Evolutionary conservation across 2,329 filamentous ascomycete species (phyloP).

Genomic region (Leptographium wingfieldii): DNA sequence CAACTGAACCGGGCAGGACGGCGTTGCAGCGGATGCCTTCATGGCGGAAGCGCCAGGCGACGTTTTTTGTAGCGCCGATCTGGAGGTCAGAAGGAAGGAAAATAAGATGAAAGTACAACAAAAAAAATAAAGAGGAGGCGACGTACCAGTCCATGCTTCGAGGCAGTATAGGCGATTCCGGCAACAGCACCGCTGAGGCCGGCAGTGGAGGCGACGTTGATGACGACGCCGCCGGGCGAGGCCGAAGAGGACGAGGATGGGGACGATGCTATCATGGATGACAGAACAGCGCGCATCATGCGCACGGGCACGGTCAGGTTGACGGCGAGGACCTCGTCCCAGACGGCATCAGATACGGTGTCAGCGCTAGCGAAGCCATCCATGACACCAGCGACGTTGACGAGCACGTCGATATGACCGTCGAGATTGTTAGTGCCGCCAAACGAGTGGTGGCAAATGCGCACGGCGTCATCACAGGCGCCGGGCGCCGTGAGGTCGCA

Average conservation of each 20-base stretch:
- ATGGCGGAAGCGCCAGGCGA: conserved; percentile 30
- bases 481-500: conserved; percentile 18
- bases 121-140: not conserved
- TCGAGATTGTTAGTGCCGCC: conserved; percentile 8
- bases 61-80: conserved; percentile 33
- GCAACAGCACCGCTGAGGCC: conserved; percentile 26
- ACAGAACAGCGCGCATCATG: conserved; percentile 31
- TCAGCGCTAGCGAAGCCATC: conserved; percentile 31
- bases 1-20: conserved; percentile 24
- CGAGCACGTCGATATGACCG: conserved; percentile 36
- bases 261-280: conserved; percentile 21
- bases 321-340: conserved; percentile 20
- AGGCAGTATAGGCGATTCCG: conserved; percentile 21
- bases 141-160: conserved; percentile 25
- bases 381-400: conserved; percentile 41
- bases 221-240: conserved; percentile 27
- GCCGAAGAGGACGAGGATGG: not conserved
- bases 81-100: conserved; percentile 4
- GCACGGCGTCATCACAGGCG: conserved; percentile 20
- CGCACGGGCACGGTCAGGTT: conserved; percentile 41
- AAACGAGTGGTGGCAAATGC: conserved; percentile 17
- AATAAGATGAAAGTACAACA: not conserved
- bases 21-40: conserved; percentile 33
- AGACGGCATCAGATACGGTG: conserved; percentile 21
- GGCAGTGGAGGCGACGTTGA: conserved; percentile 33